Base-by-base conservation (phyloP, 176 grass and related monocot species). In the Calamus simplicifolius region DNA sequence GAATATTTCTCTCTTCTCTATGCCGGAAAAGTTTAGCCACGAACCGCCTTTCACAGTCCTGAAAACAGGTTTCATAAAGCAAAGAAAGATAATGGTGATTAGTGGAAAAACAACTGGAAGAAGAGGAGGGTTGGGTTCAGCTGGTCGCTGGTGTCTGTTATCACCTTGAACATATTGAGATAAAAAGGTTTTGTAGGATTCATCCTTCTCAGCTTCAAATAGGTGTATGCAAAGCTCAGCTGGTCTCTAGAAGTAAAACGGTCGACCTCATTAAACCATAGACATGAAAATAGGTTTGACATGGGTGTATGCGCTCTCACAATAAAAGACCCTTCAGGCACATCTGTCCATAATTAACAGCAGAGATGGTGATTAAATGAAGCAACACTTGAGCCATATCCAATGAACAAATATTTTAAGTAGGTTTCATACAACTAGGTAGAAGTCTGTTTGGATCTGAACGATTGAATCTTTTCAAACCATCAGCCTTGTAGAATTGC, bases 321-420 rank as follows among this genome's bases (percentile, higher is more conserved):
- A 15, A 98, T 98, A 61, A 98, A 98, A 75, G 93, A 98, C 28
- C 93, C 93, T 89, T 98, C 93, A 57, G 93, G 93, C 15, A 98
- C 93, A 89, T 98, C 93, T 98, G 79, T 48, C 66, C 53, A 64
- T 59, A 62, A 71, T 51, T 64, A 50, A 72, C 57, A 56, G 49
- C 53, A 49, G 53, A 27, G 8, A 66, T 16, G 54, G 14, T 51
- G 16, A 58, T 43, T 2, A 66, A 67, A 13, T 16, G 25, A 49
- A 5, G 16, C 48, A 17, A 38, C 7, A 12, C n/a, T 31, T 35
- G 8, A 43, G 35, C 35, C 35, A 43, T 43, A 43, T 43, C 5
- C 1, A 43, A 43, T 43, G 8, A 43, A 43, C 35, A 43, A n/a
- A 43, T 12, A 43, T 13, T 43, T 27, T 67, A 55, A 67, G 51